Evolutionary conservation across 257 asterid species (phyloP).

Genomic region (Anisodus acutangulus): DNA sequence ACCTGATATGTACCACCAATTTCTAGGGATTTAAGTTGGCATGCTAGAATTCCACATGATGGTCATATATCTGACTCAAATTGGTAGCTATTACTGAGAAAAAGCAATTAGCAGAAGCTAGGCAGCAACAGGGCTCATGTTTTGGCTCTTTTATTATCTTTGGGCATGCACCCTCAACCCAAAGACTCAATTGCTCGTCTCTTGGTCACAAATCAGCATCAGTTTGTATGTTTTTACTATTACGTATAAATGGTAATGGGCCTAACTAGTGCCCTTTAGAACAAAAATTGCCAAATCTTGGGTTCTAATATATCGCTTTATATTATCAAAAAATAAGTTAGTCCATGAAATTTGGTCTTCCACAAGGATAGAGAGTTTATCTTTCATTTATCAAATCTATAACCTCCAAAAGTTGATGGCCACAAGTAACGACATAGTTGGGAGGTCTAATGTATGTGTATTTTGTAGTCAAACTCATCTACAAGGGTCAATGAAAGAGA

Average conservation of each 20-base stretch:
- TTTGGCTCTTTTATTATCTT: background rate
- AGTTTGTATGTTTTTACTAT: background rate
- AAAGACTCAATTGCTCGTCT: background rate
- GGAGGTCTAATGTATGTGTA: background rate
- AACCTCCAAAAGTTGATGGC: background rate
- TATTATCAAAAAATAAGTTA: background rate
- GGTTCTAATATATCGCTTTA: background rate
- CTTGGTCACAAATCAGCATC: background rate
- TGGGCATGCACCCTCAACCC: constrained; percentile 1
- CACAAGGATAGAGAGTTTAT: constrained; percentile 22
- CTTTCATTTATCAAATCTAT: constrained; percentile 6
- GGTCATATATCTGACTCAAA: background rate
- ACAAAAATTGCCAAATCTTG: background rate
- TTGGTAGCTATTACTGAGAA: background rate
- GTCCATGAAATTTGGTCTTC: constrained; percentile 1
- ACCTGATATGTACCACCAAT: background rate
- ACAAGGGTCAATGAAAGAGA: background rate
- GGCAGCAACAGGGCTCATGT: background rate
- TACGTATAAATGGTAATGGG: background rate
- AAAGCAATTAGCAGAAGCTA: background rate
- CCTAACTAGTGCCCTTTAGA: background rate
- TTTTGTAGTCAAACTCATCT: background rate
- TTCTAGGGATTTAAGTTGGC: background rate
- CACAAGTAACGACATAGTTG: constrained; percentile 3
- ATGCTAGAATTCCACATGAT: background rate